A percentile compares a stretch with the other conserved stretches of the same genome.
These are phyloP conservation scores for Paramecium bursaria DNA, from an alignment of 73 alveolate species.

Conservation along the genomic window DNA sequence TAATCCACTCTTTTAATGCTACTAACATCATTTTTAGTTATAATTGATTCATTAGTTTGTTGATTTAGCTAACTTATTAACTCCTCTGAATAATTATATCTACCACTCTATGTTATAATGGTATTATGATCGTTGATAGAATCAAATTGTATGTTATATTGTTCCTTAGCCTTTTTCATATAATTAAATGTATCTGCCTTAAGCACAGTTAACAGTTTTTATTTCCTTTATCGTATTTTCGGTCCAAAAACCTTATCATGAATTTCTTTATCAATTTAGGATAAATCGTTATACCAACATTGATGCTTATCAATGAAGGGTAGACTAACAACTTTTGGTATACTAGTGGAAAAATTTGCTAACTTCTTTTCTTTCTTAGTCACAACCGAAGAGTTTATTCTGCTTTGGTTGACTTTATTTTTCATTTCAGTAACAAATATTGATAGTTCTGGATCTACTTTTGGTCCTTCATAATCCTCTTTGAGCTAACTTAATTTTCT, in stretches of 20 bases:
- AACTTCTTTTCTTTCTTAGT: too few species aligned
- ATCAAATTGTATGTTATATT: too few species aligned
- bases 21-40: too few species aligned
- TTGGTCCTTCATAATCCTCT: too few species aligned
- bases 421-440: too few species aligned
- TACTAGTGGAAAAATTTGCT: background rate
- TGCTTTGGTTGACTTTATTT: background rate
- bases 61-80: background rate
- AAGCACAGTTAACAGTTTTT: background rate
- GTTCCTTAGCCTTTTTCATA: background rate
- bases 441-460: too few species aligned
- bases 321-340: background rate
- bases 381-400: background rate
- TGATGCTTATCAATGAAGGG: background rate
- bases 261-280: background rate
- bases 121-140: background rate
- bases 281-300: background rate
- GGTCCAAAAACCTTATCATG: background rate
- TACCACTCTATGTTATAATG: background rate
- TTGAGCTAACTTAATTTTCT: background rate
- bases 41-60: too few species aligned
- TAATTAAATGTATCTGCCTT: background rate
- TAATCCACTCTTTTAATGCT: too few species aligned
- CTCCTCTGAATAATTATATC: background rate
- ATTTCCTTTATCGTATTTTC: background rate